Percentiles rank a stretch among this genome's conserved stretches.
These are phyloP conservation scores for Juglanconis oblonga DNA, from an alignment of 2,329 filamentous ascomycete species.

Conservation along the genomic window DNA sequence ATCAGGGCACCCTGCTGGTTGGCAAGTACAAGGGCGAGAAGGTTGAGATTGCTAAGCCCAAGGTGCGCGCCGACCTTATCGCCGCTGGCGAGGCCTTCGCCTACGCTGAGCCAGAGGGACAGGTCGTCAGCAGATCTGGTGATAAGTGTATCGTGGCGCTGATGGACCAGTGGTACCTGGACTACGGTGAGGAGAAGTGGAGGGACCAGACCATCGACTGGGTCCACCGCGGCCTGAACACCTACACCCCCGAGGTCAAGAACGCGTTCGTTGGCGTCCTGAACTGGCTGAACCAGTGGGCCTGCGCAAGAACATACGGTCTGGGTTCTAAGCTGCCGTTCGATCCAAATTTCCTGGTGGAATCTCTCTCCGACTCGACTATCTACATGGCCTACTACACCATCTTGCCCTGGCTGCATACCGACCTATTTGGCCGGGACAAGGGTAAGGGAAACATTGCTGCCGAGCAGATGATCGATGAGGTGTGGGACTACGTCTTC, in stretches of 20 bases:
- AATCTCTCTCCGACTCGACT: slow-evolving; percentile 87
- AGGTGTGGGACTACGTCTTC: slow-evolving; percentile 97
- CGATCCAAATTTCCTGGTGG: slow-evolving; percentile 87
- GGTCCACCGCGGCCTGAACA: slow-evolving; percentile 72
- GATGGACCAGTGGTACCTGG: slow-evolving; percentile 96
- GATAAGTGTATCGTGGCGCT: slow-evolving; percentile 92
- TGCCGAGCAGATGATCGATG: slow-evolving; percentile 86
- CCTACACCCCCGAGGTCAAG: slow-evolving; percentile 74
- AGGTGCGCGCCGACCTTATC: slow-evolving; percentile 76
- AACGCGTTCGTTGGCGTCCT: slow-evolving; percentile 82
- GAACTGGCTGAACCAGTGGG: slow-evolving; percentile 94
- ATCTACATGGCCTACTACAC: slow-evolving; percentile 87
- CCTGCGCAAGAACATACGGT: slow-evolving; percentile 86
- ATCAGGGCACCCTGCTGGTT: slow-evolving; percentile 82
- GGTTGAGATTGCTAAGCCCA: slow-evolving; percentile 82
- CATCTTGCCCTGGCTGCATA: slow-evolving; percentile 65
- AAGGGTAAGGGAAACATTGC: slow-evolving; percentile 67
- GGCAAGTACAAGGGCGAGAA: slow-evolving; percentile 86
- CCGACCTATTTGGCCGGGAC: slow-evolving; percentile 78
- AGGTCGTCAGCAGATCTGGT: slow-evolving; percentile 82
- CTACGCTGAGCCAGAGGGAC: slow-evolving; percentile 89
- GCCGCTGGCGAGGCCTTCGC: slow-evolving; percentile 77
- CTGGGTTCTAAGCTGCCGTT: slow-evolving; percentile 92
- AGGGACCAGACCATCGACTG: slow-evolving; percentile 70
- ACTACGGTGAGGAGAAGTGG: slow-evolving; percentile 92